Conservation (phyloP, 176 grass and related monocot genomes). For the Triticum turgidum region DNA sequence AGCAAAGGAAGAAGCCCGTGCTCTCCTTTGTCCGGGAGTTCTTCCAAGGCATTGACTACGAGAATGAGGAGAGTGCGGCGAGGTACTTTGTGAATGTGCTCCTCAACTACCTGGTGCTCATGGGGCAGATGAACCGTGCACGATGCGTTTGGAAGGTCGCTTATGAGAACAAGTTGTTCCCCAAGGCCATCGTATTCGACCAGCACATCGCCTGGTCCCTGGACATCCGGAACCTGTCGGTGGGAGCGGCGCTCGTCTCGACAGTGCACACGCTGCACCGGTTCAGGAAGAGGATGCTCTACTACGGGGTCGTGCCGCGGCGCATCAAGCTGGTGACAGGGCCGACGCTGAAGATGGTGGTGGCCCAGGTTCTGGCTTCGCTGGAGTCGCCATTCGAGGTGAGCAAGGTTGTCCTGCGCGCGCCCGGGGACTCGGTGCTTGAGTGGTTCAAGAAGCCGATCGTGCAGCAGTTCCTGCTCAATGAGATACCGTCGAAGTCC, state of each 20-base stretch:
- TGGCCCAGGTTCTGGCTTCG: conserved; percentile 65
- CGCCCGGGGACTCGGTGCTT: conserved; percentile 63
- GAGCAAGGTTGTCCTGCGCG: conserved; percentile 87
- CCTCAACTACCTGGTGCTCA: conserved; percentile 89
- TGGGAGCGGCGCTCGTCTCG: conserved; percentile 67
- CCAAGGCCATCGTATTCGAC: conserved; percentile 95
- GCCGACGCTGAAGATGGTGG: conserved; percentile 82
- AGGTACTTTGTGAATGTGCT: conserved; percentile 94
- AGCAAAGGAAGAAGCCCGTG: conserved; percentile 86
- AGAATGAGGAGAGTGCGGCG: conserved; percentile 66
- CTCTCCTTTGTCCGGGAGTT: conserved; percentile 81
- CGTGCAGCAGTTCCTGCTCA: conserved; percentile 97
- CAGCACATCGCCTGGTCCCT: conserved; percentile 97
- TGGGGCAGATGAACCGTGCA: conserved; percentile 97
- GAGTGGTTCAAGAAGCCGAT: conserved; percentile 98
- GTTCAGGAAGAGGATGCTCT: conserved; percentile 96
- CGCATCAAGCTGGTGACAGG: conserved; percentile 94
- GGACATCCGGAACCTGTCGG: conserved; percentile 69
- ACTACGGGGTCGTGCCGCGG: conserved; percentile 83
- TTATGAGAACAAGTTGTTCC: conserved; percentile 92
- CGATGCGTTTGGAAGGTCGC: conserved; percentile 94
- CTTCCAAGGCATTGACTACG: conserved; percentile 88
- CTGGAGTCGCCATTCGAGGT: conserved; percentile 87
- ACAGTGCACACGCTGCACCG: conserved; percentile 83
- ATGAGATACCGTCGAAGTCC: conserved; percentile 88